These are phyloP conservation scores for Pachyrhizus erosus DNA, from an alignment of 306 rosid species.

Conservation along the genomic window DNA sequence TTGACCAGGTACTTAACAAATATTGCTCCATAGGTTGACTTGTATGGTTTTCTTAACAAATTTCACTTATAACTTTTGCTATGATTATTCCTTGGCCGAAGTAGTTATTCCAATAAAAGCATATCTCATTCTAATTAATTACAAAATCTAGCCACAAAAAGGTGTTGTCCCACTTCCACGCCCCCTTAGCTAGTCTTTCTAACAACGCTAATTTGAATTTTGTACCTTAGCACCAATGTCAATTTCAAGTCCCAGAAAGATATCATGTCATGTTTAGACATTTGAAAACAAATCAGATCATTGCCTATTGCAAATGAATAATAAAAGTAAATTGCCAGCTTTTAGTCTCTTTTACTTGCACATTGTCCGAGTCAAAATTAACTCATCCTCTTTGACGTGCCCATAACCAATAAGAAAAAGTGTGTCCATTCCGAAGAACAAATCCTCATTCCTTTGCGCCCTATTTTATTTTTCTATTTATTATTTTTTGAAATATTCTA, in stretches of 20 bases:
- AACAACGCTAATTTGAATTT: neutral
- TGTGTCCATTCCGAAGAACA: conserved; percentile 14
- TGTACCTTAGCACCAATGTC: conserved; percentile 11
- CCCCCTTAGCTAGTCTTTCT: neutral
- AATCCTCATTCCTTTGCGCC: conserved; percentile 6
- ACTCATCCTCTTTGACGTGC: neutral
- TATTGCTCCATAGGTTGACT: neutral
- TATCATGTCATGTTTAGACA: neutral
- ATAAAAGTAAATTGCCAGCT: neutral
- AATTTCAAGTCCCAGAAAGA: neutral
- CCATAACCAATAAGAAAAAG: neutral
- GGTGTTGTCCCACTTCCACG: neutral
- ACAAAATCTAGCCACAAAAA: neutral
- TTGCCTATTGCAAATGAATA: conserved; percentile 13
- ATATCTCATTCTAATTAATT: neutral
- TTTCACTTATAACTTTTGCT: neutral
- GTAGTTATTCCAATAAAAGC: neutral
- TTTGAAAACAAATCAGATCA: neutral
- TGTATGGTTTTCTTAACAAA: neutral
- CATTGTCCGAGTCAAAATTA: neutral
- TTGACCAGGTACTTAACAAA: too few relatives aligned
- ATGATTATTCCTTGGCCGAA: neutral
- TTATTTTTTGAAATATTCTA: conserved; percentile 30
- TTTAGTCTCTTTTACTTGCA: neutral
- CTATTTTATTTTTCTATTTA: neutral